Base-by-base conservation (phyloP, 495 filamentous ascomycete species). In the Cercophora scortea region DNA sequence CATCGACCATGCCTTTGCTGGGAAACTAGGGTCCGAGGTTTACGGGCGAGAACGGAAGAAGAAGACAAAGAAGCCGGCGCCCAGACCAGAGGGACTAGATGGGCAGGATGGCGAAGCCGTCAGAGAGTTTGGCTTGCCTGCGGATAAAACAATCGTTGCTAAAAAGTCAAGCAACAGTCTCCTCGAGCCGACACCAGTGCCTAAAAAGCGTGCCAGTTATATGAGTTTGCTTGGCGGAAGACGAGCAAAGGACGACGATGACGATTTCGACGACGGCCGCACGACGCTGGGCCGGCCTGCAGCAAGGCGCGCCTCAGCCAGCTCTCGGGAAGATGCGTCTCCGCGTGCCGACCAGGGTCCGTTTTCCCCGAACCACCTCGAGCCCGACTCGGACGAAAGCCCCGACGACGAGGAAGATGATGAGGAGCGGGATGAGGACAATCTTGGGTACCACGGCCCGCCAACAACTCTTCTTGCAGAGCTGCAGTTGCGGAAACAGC, bases 391-490 rank as follows among this genome's bases (percentile, higher is more conserved):
- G 3, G 64, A 68, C 18, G 62, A 61, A 17, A 25, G 25, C 25
- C 25, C 25, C 25, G 55, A 66, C 35, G 69, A 71, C 9, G 61
- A 70, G 18, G 66, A 60, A 9, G 60, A 52, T 25, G 60, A 45
- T 17, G 62, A 71, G 13, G 68, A 62, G 0, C 64, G 69, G 15
- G 65, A 66, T 5, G 69, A 70, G 16, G 65, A 71, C 4, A 67
- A 71, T 19, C 56, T 67, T 13, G 54, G 70, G 0, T 89, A 78
- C 49, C 71, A 81, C 41, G 88, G 86, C 0, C 78, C 82, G 16
- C 93, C 93, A 5, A 95, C 87, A 4, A 98, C 93, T 1, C 77
- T 98, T 0, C 79, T 98, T 17, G 94, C 94, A 3, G 93, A 98
- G 63, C 74, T 98, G 15, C 87, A 96, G 65, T 71, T 93, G 45